Base-by-base conservation (phyloP, 129 eudicot genomes). In the Oenanthe sinensis region DNA sequence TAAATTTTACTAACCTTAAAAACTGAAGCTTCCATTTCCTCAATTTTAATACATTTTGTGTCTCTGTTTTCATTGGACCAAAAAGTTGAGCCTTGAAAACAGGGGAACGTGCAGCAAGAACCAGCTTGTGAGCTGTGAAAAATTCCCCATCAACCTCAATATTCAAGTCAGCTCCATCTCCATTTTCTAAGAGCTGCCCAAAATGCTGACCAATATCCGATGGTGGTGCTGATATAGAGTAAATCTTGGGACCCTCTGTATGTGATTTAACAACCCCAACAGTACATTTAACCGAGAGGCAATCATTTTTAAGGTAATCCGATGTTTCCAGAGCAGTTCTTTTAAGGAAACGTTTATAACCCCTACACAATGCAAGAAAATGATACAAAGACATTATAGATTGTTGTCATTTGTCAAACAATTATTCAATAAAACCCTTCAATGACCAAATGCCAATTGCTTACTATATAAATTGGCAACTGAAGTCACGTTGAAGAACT, bases 81-180 rank as follows among this genome's bases (percentile, higher is more conserved):
- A 81, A 89, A 75, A 89, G 88, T 69, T 89, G 91, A 77, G 93
- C 93, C 77, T 81, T 81, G 75, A 89, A 89, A 17, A 89, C 89
- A 42, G 89, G 93, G 33, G 93, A 89, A 19, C 93, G 90, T 77
- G 93, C 93, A 70, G 89, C 93, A 72, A 87, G 87, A 12, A 87
- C 91, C 82, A 87, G 81, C 77, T 89, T 89, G 84, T 89, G 91
- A 40, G 93, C 91, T 20, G 85, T 75, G 81, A 89, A 87, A 8
- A 76, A 78, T 86, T 89, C 87, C 69, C 82, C 88, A 6, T 87
- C 87, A 77, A 89, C 93, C 80, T 89, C 86, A 30, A 89, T 80
- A 75, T 77, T 85, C 20, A 89, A 82, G 81, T 87, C 91, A 42
- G 89, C 78, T 75, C 88, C 82, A 74, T 85, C 85, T 37, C 88